Evolutionary conservation across 345 rosid genomes (phyloP).

Genomic region (Atalantia buxifolia): DNA sequence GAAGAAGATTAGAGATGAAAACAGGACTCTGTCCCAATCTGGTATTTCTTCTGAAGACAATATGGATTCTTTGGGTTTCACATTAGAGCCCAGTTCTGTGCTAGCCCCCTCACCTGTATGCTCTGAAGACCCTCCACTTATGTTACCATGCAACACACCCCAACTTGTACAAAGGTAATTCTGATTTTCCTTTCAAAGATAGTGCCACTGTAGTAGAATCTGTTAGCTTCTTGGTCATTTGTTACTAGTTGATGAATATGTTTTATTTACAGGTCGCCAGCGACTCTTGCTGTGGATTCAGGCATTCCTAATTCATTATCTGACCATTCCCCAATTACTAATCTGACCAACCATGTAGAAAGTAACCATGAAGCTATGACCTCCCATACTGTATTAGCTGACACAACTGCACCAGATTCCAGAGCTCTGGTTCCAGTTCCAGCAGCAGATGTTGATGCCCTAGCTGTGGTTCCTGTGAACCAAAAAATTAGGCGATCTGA

Average conservation of each 20-base stretch:
- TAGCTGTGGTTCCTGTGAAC: slow-evolving; percentile 66
- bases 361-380: slow-evolving; percentile 40
- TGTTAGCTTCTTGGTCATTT: neutral
- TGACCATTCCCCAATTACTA: slow-evolving; percentile 28
- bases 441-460: slow-evolving; percentile 43
- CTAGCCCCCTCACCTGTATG: slow-evolving; percentile 36
- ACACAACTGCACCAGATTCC: slow-evolving; percentile 48
- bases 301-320: slow-evolving; percentile 35
- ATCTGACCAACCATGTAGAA: slow-evolving; percentile 30
- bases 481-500: slow-evolving; percentile 69
- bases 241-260: slow-evolving; percentile 11
- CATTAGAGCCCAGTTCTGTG: slow-evolving; percentile 60
- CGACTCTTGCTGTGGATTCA: slow-evolving; percentile 34
- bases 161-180: slow-evolving; percentile 48
- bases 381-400: slow-evolving; percentile 36
- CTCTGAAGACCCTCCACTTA: slow-evolving; percentile 39
- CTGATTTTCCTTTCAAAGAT: slow-evolving; percentile 8
- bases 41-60: slow-evolving; percentile 70
- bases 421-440: slow-evolving; percentile 74
- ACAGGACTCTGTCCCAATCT: slow-evolving; percentile 63
- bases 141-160: slow-evolving; percentile 31
- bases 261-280: slow-evolving; percentile 46
- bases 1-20: slow-evolving; percentile 89
- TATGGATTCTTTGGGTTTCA: slow-evolving; percentile 65
- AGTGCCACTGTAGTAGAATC: neutral